phyloP scores from a whole-genome alignment of 805 yeast species.

The Grigorovia humatica region DNA sequence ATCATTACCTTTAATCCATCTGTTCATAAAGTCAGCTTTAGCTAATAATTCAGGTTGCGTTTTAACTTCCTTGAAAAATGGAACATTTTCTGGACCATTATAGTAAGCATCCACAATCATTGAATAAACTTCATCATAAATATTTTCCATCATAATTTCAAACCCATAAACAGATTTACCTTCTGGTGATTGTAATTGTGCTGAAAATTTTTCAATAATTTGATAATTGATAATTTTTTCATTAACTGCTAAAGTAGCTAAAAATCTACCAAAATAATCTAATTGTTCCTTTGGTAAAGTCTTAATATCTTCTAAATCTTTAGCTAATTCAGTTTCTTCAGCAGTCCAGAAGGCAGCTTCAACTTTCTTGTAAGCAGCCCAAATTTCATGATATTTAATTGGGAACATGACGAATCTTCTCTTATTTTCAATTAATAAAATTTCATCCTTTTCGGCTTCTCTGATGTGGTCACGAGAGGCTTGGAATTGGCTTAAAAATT shows the following conservation, averaged over 20 bases:
- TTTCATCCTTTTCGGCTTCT: constrained; percentile 77
- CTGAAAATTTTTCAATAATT: constrained; percentile 90
- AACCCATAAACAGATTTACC: constrained; percentile 97
- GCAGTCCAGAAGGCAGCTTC: constrained; percentile 99
- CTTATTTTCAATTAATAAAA: constrained; percentile 74
- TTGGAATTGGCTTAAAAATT: constrained; percentile 47
- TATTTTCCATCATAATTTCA: constrained; percentile 99
- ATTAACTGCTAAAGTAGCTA: constrained; percentile 96
- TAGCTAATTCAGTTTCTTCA: constrained; percentile 90
- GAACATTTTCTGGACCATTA: constrained; percentile 86
- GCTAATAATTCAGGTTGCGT: constrained; percentile 85
- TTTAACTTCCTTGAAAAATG: constrained; percentile 83
- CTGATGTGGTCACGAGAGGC: constrained; percentile 59
- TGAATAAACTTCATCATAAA: constrained; percentile 94
- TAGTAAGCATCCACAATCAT: constrained; percentile 85
- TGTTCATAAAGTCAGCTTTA: constrained; percentile 95
- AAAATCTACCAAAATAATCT: constrained; percentile 75
- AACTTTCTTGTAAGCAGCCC: constrained; percentile 97
- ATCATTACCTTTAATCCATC: constrained; percentile 83
- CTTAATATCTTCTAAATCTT: constrained; percentile 77
- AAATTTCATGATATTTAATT: constrained; percentile 90
- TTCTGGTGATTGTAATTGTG: constrained; percentile 94
- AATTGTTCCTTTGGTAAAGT: constrained; percentile 84
- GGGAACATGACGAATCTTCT: constrained; percentile 92
- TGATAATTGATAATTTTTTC: constrained; percentile 96